Base-by-base conservation (phyloP, 257 asterid species). In the Lantana camara region DNA sequence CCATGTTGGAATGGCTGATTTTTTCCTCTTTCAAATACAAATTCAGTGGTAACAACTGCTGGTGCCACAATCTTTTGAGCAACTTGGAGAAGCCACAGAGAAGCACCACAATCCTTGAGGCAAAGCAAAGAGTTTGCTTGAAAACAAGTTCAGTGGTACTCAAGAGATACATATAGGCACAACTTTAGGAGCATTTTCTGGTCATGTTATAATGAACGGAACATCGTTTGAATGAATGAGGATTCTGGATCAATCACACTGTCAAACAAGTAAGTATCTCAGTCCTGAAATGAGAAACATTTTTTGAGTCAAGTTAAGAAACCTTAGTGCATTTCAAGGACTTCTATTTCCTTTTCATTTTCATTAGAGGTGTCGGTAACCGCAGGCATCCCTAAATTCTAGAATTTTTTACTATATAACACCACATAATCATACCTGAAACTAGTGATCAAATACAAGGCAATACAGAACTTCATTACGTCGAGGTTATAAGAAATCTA, bases 1-100 rank as follows among this genome's bases (percentile, higher is more conserved):
- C 95, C 98, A 91, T 91, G 45, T 14, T 49, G 19, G 15, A 30
- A 17, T 34, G 52, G 57, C 24, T 35, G 64, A 21, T 35, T 38
- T 63, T 66, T 29, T 51, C 46, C 73, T 57, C 66, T 63, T 64
- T 59, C 34, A 46, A 60, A 65, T 65, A 62, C 56, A 66, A 66
- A 30, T 59, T 45, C 69, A 74, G 68, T 27, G 73, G 62, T 37
- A 67, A 61, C 69, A 66, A 63, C 50, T 20, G 40, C 30, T n/a
- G 80, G 69, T 68, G 61, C 86, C 79, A 79, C 71, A 46, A 67
- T 16, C 60, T 66, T 57, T 51, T 57, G 50, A 66, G 45, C 56
- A 72, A 61, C 72, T 70, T 56, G 68, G 74, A 72, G 52, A 74
- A 41, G 44, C 78, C 76, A 77, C 72, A 77, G 52, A 83, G 62